Evolutionary conservation across 495 filamentous ascomycete species (phyloP).

Genomic region (Neurospora cerealis): DNA sequence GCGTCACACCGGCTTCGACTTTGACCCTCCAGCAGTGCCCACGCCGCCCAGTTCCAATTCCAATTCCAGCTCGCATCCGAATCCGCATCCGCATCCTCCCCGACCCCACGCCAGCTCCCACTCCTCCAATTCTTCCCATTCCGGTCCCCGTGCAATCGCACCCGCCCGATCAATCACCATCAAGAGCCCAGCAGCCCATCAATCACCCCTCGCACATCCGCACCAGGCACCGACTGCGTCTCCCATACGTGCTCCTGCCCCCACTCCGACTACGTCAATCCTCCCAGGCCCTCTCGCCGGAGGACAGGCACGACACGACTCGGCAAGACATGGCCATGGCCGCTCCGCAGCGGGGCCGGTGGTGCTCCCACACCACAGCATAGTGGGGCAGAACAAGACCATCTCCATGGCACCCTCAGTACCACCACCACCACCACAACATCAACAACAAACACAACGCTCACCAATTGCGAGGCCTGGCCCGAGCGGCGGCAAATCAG

Average conservation of each 20-base stretch:
- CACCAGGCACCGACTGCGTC: background rate
- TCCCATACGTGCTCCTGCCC: background rate
- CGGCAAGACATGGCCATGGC: background rate
- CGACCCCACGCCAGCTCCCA: background rate
- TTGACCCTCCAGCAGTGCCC: background rate
- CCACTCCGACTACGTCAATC: background rate
- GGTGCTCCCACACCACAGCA: conserved; percentile 10
- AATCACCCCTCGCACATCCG: background rate
- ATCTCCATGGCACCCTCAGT: conserved; percentile 15
- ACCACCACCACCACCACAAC: conserved; percentile 1
- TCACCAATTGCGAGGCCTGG: conserved; percentile 12
- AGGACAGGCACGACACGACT: background rate
- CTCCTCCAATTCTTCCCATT: background rate
- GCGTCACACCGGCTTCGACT: conserved; percentile 9
- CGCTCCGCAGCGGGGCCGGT: conserved; percentile 2
- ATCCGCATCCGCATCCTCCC: background rate
- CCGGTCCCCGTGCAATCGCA: background rate
- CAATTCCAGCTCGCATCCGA: background rate
- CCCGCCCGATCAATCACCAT: background rate
- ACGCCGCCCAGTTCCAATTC: background rate
- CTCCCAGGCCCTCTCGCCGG: background rate
- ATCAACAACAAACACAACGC: conserved; percentile 8
- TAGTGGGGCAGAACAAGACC: conserved; percentile 16
- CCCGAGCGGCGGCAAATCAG: background rate
- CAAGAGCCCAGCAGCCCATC: background rate